Evolutionary conservation across 176 grass and related monocot genomes (phyloP).

Genomic region (Juncus inflexus): DNA sequence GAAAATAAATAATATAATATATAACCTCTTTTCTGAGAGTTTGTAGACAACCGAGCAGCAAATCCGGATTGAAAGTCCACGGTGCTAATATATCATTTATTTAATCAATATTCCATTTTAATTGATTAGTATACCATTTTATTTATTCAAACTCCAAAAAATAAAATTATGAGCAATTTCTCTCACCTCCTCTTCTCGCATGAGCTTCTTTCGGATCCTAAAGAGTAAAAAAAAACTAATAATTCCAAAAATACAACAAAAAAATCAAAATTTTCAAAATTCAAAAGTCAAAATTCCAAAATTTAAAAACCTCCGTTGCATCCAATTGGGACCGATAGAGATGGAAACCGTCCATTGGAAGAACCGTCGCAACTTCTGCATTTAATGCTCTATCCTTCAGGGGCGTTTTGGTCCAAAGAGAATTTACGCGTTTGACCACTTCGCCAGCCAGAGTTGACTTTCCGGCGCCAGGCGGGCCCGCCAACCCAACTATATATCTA

Average conservation of each 20-base stretch:
- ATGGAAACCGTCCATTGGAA: constrained; percentile 98
- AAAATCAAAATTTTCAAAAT: neutral
- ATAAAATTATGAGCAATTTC: constrained; percentile 6
- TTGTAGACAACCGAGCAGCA: constrained; percentile 69
- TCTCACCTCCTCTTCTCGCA: constrained; percentile 97
- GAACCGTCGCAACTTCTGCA: constrained; percentile 53
- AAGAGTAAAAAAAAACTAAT: constrained; percentile 9
- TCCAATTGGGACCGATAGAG: constrained; percentile 89
- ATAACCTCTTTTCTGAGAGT: constrained; percentile 65
- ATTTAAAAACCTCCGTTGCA: constrained; percentile 61
- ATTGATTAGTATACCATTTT: constrained; percentile 15
- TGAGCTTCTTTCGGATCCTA: constrained; percentile 95
- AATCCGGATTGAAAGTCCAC: constrained; percentile 75
- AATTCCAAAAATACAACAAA: constrained; percentile 4
- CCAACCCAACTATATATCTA: constrained; percentile 89
- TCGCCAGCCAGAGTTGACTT: constrained; percentile 85
- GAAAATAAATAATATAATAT: constrained; percentile 10
- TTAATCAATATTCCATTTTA: neutral
- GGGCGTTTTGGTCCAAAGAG: constrained; percentile 46
- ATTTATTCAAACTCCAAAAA: constrained; percentile 12
- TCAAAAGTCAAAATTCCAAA: neutral
- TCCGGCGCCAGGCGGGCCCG: constrained; percentile 87
- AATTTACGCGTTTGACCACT: constrained; percentile 65
- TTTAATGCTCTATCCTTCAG: constrained; percentile 21
- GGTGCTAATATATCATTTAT: constrained; percentile 47